These are phyloP conservation scores for Gaertneriomyces semiglobifer DNA, from an alignment of 192 early-diverging fungal genomes.

Conservation along the genomic window DNA sequence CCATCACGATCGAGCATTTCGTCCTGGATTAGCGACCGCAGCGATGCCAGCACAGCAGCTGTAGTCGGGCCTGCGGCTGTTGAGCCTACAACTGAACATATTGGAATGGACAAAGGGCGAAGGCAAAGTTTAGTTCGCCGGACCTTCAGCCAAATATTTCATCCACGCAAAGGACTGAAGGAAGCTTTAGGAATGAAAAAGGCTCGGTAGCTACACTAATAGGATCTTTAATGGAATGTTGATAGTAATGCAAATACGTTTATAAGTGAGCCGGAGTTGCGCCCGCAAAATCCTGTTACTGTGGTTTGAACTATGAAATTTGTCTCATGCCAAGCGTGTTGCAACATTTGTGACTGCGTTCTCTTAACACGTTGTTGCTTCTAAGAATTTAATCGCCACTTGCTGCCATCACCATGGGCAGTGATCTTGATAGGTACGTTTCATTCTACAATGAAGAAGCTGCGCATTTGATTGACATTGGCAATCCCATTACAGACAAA, in stretches of 20 bases:
- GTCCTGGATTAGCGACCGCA: constrained; percentile 20
- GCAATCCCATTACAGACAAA: constrained; percentile 39
- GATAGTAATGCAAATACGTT: no score
- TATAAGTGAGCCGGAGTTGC: no score
- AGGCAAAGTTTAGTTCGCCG: constrained; percentile 8
- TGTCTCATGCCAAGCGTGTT: no score
- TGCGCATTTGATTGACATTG: not conserved
- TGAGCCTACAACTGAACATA: no score
- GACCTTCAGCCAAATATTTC: constrained; percentile 28
- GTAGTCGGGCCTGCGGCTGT: no score
- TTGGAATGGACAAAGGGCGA: not conserved
- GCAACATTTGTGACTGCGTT: no score
- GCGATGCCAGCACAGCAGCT: not conserved
- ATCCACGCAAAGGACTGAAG: constrained; percentile 7
- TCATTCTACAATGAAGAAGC: not conserved
- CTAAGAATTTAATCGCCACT: no score
- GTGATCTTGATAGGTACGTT: constrained; percentile 18
- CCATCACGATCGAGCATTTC: constrained; percentile 19
- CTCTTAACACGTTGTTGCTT: no score
- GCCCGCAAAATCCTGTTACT: no score
- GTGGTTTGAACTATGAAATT: no score
- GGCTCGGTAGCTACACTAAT: not conserved
- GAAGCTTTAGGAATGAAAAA: constrained; percentile 6
- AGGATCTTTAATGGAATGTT: constrained; percentile 1
- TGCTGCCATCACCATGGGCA: constrained; percentile 7